These are phyloP conservation scores for Melampsora occidentalis DNA, from an alignment of 1,284 basidiomycete genomes.

Conservation along the genomic window DNA sequence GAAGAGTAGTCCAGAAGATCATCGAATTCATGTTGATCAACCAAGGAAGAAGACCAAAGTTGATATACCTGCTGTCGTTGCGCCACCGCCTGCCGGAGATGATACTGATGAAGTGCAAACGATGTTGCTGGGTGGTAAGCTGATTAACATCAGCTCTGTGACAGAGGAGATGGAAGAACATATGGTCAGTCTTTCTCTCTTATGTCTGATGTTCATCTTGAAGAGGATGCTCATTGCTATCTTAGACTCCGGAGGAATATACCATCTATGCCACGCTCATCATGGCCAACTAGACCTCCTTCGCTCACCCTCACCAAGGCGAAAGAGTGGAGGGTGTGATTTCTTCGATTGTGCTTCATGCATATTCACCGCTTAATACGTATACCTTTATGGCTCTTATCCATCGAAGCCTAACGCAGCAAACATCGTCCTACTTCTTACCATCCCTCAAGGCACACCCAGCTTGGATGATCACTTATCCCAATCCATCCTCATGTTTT, in stretches of 20 bases:
- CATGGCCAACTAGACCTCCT: not conserved
- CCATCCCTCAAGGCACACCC: too few species aligned
- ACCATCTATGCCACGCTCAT: conserved; percentile 9
- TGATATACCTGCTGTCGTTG: not conserved
- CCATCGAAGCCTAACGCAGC: too few species aligned
- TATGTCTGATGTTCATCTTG: not conserved
- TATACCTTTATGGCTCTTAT: too few species aligned
- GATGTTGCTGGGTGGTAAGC: conserved; percentile 32
- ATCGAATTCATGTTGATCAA: not conserved
- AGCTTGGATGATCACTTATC: too few species aligned
- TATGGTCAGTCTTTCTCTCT: conserved; percentile 23
- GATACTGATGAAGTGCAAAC: conserved; percentile 6
- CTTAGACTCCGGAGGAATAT: conserved; percentile 38
- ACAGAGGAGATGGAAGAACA: conserved; percentile 23
- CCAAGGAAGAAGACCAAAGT: conserved; percentile 17
- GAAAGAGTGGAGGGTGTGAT: too few species aligned
- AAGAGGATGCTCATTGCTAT: not conserved
- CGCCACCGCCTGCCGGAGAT: not conserved
- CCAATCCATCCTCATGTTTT: too few species aligned
- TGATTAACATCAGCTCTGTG: conserved; percentile 26
- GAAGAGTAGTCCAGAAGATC: not conserved
- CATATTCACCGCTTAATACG: too few species aligned
- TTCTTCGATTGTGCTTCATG: too few species aligned
- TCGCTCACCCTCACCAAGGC: not conserved
- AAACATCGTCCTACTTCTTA: too few species aligned